Base-by-base conservation (phyloP, 768 basidiomycete species). In the Sarcomyxa edulis region DNA sequence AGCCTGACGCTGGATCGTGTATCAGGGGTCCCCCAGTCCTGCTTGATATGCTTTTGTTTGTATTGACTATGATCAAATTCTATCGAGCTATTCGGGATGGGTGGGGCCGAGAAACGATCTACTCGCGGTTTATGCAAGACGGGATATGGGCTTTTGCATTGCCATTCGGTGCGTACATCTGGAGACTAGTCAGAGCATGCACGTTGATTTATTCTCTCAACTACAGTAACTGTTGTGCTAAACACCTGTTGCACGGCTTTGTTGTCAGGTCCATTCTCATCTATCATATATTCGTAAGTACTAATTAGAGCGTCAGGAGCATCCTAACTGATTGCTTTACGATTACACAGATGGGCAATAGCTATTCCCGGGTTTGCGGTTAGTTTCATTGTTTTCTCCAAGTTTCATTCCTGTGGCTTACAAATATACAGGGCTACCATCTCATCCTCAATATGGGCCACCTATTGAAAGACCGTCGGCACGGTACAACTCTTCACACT, bases 91-190 rank as follows among this genome's bases (percentile, higher is more conserved):
- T 52, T 3, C 46, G 50, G 15, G 52, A 56, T 23, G 50, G 48
- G 7, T 53, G 54, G 54, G 48, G 50, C 7, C 45, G 43, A 14
- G 48, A 51, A 33, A 32, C 46, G n/a, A 37, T 56, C 19, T 31
- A 53, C n/a, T 36, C 50, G 6, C 49, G 50, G 12, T 56, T 53
- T 36, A 39, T 56, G 44, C 46, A 40, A 40, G 50, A 56, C 39
- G 52, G 52, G 6, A 52, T 51, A 28, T 56, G 52, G 52, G 51
- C 50, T 6, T 56, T 55, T 44, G 49, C 43, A 3, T 37, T 52
- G 7, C 53, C 53, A 14, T 55, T 52, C 24, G 19, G 53, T 52
- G 24, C 24, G 50, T 42, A 12, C 23, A 10, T 14, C 22, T 8
- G 6, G 18, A 1, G 15, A n/a, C 22, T 25, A n/a, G 12, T 21